Percentiles rank a stretch among this genome's conserved stretches.
phyloP scores from a whole-genome alignment of 192 early-diverging fungal species.

The Glomus cerebriforme region DNA sequence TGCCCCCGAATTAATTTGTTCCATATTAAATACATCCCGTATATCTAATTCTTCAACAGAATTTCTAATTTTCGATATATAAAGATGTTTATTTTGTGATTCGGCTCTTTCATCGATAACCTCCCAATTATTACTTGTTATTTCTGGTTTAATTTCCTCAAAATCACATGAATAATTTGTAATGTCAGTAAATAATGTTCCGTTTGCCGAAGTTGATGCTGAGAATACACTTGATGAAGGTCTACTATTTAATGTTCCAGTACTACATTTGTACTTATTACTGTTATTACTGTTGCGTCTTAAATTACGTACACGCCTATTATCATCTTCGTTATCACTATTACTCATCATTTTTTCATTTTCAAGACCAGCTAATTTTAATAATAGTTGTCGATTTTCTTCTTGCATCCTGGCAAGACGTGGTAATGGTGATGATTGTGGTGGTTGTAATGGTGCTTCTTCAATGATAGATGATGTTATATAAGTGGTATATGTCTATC shows the following conservation, averaged over 20 bases:
- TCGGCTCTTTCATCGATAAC: slow-evolving; percentile 15
- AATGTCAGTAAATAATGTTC: background rate
- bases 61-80: background rate
- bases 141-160: background rate
- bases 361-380: slow-evolving; percentile 5
- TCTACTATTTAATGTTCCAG: background rate
- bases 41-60: slow-evolving; percentile 1
- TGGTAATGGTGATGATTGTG: background rate
- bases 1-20: background rate
- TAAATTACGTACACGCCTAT: background rate
- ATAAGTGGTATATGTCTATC: background rate
- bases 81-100: slow-evolving; percentile 14
- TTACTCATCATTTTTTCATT: background rate
- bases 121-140: background rate
- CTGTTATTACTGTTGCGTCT: background rate
- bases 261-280: slow-evolving; percentile 2
- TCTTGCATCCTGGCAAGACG: slow-evolving; percentile 29
- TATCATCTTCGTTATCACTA: slow-evolving; percentile 17
- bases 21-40: background rate
- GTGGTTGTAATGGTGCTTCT: background rate
- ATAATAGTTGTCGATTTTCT: slow-evolving; percentile 30
- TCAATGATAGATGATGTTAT: background rate
- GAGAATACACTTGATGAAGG: background rate
- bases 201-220: background rate
- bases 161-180: background rate